Percentiles rank a stretch among this genome's conserved stretches.
Evolutionary conservation across 306 rosid genomes (phyloP).

Genomic region (Fragaria ananassa): DNA sequence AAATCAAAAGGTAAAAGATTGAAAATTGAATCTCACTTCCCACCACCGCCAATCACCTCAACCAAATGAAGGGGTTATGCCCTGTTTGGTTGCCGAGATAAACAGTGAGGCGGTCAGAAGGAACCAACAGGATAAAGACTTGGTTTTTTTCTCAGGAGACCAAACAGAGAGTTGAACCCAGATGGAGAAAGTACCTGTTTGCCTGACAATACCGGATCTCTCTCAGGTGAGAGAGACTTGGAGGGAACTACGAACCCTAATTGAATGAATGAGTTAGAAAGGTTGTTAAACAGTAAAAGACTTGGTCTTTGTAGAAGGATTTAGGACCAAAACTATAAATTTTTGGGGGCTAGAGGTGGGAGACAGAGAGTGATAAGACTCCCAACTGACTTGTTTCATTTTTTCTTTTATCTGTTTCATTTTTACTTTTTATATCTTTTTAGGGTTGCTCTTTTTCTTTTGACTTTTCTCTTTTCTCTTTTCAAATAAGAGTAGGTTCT

Average conservation of each 20-base stretch:
- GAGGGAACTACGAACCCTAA: slow-evolving; percentile 38
- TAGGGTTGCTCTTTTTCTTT: background rate
- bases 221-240: slow-evolving; percentile 14
- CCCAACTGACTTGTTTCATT: background rate
- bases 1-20: background rate
- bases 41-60: background rate
- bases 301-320: background rate
- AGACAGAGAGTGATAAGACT: background rate
- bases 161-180: slow-evolving; percentile 15
- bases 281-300: background rate
- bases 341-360: background rate
- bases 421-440: background rate
- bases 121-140: background rate
- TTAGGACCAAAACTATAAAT: background rate
- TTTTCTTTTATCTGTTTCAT: background rate
- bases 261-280: background rate
- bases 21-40: background rate
- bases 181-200: slow-evolving; percentile 23
- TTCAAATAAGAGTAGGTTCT: too few relatives aligned
- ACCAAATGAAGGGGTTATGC: slow-evolving; percentile 10
- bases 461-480: too few relatives aligned
- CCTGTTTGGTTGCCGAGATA: slow-evolving; percentile 20
- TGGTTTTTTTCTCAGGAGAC: background rate
- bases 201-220: slow-evolving; percentile 25
- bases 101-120: background rate